phyloP scores from a whole-genome alignment of 164 flowering plant species.

The Sextonia rubra region DNA sequence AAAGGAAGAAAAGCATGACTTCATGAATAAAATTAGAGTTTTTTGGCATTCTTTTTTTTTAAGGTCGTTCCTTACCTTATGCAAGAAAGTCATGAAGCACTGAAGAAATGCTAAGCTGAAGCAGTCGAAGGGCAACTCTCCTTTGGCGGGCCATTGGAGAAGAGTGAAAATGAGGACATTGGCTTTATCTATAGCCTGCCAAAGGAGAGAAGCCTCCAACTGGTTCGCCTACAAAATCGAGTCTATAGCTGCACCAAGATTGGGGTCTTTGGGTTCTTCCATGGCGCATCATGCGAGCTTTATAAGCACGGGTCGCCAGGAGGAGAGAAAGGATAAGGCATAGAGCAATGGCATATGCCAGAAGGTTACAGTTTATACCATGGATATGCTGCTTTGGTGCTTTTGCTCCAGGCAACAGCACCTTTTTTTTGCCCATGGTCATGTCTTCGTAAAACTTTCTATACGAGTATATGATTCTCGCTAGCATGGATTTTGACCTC shows the following conservation, averaged over 20 bases:
- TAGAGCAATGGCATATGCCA: slow-evolving; percentile 22
- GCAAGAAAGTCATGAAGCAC: slow-evolving; percentile 4
- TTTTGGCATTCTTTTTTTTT: neutral
- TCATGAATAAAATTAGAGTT: neutral
- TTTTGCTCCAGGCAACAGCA: neutral
- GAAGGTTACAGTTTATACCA: slow-evolving; percentile 21
- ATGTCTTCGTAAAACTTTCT: neutral
- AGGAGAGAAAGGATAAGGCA: slow-evolving; percentile 12
- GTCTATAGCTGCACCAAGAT: neutral
- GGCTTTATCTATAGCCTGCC: slow-evolving; percentile 27
- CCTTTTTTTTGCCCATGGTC: slow-evolving; percentile 4
- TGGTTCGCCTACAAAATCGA: slow-evolving; percentile 22
- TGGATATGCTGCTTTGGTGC: slow-evolving; percentile 31
- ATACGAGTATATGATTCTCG: slow-evolving; percentile 1
- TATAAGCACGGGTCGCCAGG: slow-evolving; percentile 1
- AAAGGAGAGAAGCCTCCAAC: slow-evolving; percentile 30
- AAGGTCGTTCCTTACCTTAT: neutral
- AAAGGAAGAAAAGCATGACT: neutral
- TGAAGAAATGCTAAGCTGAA: slow-evolving; percentile 3
- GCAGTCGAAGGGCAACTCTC: slow-evolving; percentile 8
- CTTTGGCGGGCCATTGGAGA: slow-evolving; percentile 22
- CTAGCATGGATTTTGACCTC: neutral
- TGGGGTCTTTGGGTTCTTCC: neutral
- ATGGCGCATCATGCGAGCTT: neutral
- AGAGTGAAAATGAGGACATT: neutral